Conservation (phyloP, 2,329 filamentous ascomycete genomes). For the Apiospora rasikravindrae region DNA sequence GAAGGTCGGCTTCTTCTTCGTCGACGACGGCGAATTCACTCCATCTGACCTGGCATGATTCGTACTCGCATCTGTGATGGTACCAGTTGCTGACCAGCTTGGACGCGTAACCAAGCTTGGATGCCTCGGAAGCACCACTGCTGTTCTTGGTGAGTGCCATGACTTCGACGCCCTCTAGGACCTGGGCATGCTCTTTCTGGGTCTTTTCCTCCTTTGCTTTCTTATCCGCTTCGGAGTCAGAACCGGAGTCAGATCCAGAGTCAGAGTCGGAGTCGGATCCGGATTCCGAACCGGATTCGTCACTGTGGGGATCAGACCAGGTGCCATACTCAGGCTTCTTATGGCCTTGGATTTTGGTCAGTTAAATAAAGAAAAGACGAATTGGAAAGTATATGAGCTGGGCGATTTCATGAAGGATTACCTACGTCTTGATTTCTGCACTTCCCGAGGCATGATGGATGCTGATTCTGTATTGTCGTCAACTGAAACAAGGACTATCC, state of each 20-base stretch:
- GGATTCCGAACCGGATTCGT: too few relatives aligned
- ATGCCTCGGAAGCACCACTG: slow-evolving; percentile 22
- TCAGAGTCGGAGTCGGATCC: background rate
- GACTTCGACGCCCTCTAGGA: slow-evolving; percentile 24
- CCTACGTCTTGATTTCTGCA: slow-evolving; percentile 17
- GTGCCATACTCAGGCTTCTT: background rate
- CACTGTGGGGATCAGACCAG: background rate
- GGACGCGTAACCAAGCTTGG: slow-evolving; percentile 22
- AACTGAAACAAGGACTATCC: background rate
- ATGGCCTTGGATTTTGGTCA: background rate
- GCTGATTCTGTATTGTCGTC: background rate
- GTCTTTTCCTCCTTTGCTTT: background rate
- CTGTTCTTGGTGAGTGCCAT: slow-evolving; percentile 20
- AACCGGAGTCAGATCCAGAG: background rate
- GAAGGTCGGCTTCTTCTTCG: slow-evolving; percentile 35
- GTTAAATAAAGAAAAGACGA: background rate
- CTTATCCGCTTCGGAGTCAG: background rate
- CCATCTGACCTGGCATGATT: slow-evolving; percentile 36
- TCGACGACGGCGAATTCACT: slow-evolving; percentile 35
- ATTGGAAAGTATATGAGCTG: background rate
- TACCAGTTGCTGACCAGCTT: slow-evolving; percentile 32
- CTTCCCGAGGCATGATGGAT: background rate
- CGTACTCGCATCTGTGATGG: slow-evolving; percentile 31
- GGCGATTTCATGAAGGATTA: background rate
- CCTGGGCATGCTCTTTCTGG: slow-evolving; percentile 16